Evolutionary conservation across 2,329 filamentous ascomycete genomes (phyloP), one percentile per base, ranked within the genome.

Genomic region (Penicillium crustosum): DNA sequence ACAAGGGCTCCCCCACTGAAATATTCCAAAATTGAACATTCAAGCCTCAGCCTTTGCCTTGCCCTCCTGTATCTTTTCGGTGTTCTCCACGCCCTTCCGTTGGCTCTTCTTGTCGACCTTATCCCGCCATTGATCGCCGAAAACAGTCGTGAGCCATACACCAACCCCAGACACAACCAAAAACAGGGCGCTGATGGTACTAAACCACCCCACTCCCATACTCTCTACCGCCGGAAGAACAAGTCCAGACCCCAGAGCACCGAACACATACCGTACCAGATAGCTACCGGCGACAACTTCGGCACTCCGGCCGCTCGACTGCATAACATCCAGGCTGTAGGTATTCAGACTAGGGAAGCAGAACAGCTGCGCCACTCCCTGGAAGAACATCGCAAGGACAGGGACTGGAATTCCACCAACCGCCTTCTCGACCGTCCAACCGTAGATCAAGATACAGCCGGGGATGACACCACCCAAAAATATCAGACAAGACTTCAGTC

Each of bases 241-340:
- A 2, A 86, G 83, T 0, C 88, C 90, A 3, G 86, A 89, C 0
- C 85, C 89, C 5, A 84, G 75, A 12, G 89, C 89, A 0, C 86
- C 90, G 64, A 92, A 89, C 6, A 91, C 69, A 72, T 93, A 94
- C 6, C 90, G 81, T 50, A 90, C 79, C 67, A 91, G 86, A 72
- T 93, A 94, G 72, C 93, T 94, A 0, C 89, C 89, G 0, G 89
- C 89, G 43, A 91, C 85, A 4, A 93, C 89, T 68, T 94, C 90
- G 4, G 87, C 84, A 43, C 85, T 85, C 31, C 83, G 79, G 1
- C 81, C 80, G 23, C 68, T 71, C 2, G 72, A 68, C 62, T 88
- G 88, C 86, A 93, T 91, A 13, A 93, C 89, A 71, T 94, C 90
- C 41, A 94, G 75, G 70, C 89, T 93, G 74, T 94, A 93, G 0